phyloP scores from a whole-genome alignment of 129 eudicot species.

The Chrysanthemum seticuspe region DNA sequence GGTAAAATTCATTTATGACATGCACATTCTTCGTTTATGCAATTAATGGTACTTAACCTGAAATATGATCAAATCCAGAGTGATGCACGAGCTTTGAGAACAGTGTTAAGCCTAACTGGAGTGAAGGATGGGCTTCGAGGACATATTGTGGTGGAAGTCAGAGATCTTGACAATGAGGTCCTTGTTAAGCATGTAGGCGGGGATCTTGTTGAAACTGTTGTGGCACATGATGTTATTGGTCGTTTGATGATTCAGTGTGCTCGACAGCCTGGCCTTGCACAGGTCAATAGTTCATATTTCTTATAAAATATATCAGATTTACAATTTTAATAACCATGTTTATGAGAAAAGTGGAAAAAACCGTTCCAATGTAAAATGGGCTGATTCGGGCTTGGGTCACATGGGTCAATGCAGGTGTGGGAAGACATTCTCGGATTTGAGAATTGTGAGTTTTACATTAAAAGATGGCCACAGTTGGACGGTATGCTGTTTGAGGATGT shows the following conservation, averaged over 20 bases:
- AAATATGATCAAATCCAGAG: conserved; percentile 53
- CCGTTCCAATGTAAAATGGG: not conserved
- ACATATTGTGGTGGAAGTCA: conserved; percentile 79
- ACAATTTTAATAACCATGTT: not conserved
- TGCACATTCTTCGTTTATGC: not conserved
- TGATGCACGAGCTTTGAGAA: conserved; percentile 89
- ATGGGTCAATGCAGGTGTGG: conserved; percentile 57
- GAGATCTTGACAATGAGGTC: conserved; percentile 89
- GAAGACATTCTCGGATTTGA: conserved; percentile 93
- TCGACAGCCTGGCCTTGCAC: conserved; percentile 94
- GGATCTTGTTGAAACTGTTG: conserved; percentile 89
- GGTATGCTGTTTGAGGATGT: conserved; percentile 89
- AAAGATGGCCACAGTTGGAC: conserved; percentile 79
- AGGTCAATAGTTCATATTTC: conserved; percentile 42
- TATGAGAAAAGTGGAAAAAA: conserved; percentile 5
- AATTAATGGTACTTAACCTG: conserved; percentile 6
- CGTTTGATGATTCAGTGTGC: conserved; percentile 93
- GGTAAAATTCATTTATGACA: conserved; percentile 52
- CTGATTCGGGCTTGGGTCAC: conserved; percentile 1
- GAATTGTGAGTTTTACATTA: conserved; percentile 85
- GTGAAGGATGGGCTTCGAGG: conserved; percentile 79
- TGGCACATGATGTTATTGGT: conserved; percentile 94
- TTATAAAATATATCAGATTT: conserved; percentile 3
- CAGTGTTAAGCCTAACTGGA: conserved; percentile 82
- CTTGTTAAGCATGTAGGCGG: conserved; percentile 92